Percentiles rank a stretch among this genome's conserved stretches.
Evolutionary conservation across 352 stramenopile species (phyloP).

Genomic region (Aphanomyces stellatus): DNA sequence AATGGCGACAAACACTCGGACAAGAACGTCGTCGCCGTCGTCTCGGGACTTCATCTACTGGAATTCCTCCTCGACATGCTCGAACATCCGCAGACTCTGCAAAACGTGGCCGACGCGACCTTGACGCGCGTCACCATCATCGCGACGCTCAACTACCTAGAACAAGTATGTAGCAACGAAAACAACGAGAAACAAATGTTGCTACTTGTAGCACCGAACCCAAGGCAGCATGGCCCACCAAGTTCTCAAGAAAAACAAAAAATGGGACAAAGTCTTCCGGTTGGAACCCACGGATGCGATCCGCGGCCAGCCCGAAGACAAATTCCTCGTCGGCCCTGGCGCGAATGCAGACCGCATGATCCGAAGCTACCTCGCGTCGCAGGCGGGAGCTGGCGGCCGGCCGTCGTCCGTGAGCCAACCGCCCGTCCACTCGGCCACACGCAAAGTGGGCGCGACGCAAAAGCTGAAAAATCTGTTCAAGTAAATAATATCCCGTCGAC

Average conservation of each 20-base stretch:
- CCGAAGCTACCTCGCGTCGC: conserved; percentile 2
- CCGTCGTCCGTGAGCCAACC: not conserved
- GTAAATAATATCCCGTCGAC: not conserved
- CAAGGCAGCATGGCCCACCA: conserved; percentile 64
- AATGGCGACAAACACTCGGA: conserved; percentile 49
- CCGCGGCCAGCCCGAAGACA: conserved; percentile 15
- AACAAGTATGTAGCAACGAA: conserved; percentile 61
- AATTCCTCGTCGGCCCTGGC: conserved; percentile 8
- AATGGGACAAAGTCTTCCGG: conserved; percentile 57
- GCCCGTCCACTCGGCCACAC: not conserved
- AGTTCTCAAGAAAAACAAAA: conserved; percentile 83
- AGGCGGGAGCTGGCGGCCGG: not conserved
- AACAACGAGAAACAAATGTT: too few relatives aligned
- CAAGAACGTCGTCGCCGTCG: conserved; percentile 62
- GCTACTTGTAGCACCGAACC: conserved; percentile 41
- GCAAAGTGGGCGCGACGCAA: not conserved
- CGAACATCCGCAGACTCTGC: conserved; percentile 45
- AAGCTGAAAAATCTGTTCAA: conserved; percentile 4
- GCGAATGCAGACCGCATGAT: conserved; percentile 10
- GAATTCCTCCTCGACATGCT: conserved; percentile 66
- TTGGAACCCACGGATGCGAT: conserved; percentile 16
- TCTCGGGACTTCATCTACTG: conserved; percentile 59
- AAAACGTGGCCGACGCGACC: conserved; percentile 48
- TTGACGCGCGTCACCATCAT: conserved; percentile 60
- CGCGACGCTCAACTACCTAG: conserved; percentile 67